These are phyloP conservation scores for Aspergillus transmontanensis DNA, from an alignment of 2,329 filamentous ascomycete genomes.

Conservation along the genomic window DNA sequence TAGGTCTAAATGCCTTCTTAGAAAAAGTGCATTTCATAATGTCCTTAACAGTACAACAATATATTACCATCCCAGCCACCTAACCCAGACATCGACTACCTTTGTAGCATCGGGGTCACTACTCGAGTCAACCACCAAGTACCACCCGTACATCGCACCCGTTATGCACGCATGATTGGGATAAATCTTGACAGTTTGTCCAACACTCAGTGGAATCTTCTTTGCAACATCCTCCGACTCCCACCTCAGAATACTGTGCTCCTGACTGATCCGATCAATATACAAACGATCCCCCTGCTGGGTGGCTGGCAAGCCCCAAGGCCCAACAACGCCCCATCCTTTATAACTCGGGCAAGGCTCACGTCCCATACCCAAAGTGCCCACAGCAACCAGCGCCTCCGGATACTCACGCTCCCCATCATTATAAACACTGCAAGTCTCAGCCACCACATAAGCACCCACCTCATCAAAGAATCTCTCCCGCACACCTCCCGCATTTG, in stretches of 20 bases:
- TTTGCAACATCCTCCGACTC: constrained; percentile 44
- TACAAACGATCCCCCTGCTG: constrained; percentile 59
- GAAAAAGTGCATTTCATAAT: neutral
- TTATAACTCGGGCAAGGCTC: constrained; percentile 72
- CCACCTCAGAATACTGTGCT: constrained; percentile 74
- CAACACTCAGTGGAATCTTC: constrained; percentile 57
- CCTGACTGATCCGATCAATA: constrained; percentile 72
- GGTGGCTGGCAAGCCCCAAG: constrained; percentile 51
- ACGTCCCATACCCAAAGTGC: constrained; percentile 69
- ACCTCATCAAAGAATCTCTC: constrained; percentile 53
- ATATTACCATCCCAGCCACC: constrained; percentile 30
- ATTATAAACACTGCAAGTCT: constrained; percentile 70
- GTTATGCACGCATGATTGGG: constrained; percentile 82
- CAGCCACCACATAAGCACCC: constrained; percentile 69
- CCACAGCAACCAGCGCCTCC: constrained; percentile 71
- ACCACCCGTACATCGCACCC: constrained; percentile 71
- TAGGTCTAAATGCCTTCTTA: neutral
- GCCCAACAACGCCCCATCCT: constrained; percentile 70
- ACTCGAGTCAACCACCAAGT: constrained; percentile 70
- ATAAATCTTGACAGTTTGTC: constrained; percentile 71
- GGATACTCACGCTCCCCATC: constrained; percentile 54
- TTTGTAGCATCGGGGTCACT: constrained; percentile 56
- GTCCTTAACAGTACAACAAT: neutral
- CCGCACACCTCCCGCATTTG: constrained; percentile 56
- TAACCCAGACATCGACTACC: constrained; percentile 74